These are phyloP conservation scores for Blastobotrys arbuscula DNA, from an alignment of 1,139 yeast genomes.

Conservation along the genomic window DNA sequence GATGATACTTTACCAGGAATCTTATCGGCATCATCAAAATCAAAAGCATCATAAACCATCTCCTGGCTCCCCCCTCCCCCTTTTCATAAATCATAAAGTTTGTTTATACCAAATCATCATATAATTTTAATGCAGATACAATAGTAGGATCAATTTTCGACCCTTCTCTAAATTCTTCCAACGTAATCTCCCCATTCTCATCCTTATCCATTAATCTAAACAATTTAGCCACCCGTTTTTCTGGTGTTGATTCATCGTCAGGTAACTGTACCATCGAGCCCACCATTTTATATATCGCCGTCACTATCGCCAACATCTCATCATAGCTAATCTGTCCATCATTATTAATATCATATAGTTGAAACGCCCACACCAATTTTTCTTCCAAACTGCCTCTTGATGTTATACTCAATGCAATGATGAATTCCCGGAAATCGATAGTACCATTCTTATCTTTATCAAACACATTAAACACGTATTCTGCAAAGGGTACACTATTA, in stretches of 20 bases:
- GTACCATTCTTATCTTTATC: slow-evolving; percentile 77
- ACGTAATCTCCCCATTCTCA: slow-evolving; percentile 58
- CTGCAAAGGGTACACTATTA: slow-evolving; percentile 88
- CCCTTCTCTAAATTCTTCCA: slow-evolving; percentile 80
- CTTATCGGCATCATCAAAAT: slow-evolving; percentile 28
- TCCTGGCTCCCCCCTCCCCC: not conserved
- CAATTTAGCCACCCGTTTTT: slow-evolving; percentile 74
- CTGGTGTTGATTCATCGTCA: slow-evolving; percentile 92
- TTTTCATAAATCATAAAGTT: too few species aligned
- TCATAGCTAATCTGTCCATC: slow-evolving; percentile 69
- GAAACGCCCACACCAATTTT: slow-evolving; percentile 76
- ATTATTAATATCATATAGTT: slow-evolving; percentile 73
- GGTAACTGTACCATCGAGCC: slow-evolving; percentile 91
- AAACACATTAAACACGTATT: slow-evolving; percentile 80
- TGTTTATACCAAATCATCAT: slow-evolving; percentile 41
- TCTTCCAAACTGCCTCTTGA: slow-evolving; percentile 86
- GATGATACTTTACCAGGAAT: slow-evolving; percentile 63
- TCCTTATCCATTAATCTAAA: slow-evolving; percentile 70
- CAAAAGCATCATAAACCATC: not conserved
- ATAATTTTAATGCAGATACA: slow-evolving; percentile 68
- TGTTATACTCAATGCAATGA: slow-evolving; percentile 79
- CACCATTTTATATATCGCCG: slow-evolving; percentile 89
- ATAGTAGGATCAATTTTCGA: slow-evolving; percentile 80
- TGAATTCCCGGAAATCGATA: slow-evolving; percentile 90
- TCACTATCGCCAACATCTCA: slow-evolving; percentile 74